Evolutionary conservation across 768 basidiomycete species (phyloP).

Genomic region (Calvatia gigantea): DNA sequence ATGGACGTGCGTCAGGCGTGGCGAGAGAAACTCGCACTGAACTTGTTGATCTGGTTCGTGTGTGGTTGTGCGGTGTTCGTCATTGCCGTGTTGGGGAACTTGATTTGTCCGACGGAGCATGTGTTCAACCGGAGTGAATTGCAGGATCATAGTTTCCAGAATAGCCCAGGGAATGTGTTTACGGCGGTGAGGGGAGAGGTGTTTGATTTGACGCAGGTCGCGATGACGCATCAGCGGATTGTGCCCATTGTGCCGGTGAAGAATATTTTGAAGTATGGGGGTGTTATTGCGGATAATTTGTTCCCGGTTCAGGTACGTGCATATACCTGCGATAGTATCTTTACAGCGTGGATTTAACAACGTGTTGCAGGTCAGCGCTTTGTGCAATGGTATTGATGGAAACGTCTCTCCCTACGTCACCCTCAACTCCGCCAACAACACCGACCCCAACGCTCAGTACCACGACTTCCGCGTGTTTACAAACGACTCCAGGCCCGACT

Average conservation of each 20-base stretch:
- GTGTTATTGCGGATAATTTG: constrained; percentile 63
- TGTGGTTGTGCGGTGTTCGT: constrained; percentile 90
- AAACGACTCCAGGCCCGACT: constrained; percentile 91
- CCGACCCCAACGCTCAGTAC: constrained; percentile 75
- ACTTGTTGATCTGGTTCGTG: constrained; percentile 93
- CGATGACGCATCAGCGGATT: constrained; percentile 60
- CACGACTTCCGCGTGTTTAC: constrained; percentile 94
- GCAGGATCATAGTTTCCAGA: constrained; percentile 57
- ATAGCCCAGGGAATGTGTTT: constrained; percentile 72
- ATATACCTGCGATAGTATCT: too few relatives aligned
- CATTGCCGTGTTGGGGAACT: constrained; percentile 77
- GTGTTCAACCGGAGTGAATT: constrained; percentile 83
- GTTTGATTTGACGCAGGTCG: constrained; percentile 76
- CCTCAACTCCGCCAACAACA: constrained; percentile 72
- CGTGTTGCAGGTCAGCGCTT: constrained; percentile 68
- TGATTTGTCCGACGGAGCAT: constrained; percentile 95
- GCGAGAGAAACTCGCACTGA: constrained; percentile 95
- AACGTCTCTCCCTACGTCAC: constrained; percentile 81
- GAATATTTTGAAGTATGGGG: constrained; percentile 80
- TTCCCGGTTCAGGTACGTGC: constrained; percentile 89
- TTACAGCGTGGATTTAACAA: not conserved
- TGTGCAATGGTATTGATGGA: constrained; percentile 86
- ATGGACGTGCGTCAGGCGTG: constrained; percentile 93
- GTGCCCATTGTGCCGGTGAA: constrained; percentile 75
- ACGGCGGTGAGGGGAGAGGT: constrained; percentile 90